Base-by-base conservation (phyloP, 2,329 filamentous ascomycete genomes). In the Xylariaceae sp. region DNA sequence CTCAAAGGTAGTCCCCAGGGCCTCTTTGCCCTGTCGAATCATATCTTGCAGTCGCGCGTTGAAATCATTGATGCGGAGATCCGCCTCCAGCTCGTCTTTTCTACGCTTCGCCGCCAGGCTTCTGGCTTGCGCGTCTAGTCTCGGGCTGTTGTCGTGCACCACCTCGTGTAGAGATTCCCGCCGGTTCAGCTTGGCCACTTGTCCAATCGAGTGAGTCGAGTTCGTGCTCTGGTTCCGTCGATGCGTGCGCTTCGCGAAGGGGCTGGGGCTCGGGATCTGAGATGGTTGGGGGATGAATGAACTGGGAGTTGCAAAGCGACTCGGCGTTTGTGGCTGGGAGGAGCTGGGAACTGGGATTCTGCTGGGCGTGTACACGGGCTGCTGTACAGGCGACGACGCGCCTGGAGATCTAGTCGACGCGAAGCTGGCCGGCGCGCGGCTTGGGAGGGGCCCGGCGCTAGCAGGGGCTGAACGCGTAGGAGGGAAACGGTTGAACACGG, bases 11-110 rank as follows among this genome's bases (percentile, higher is more conserved):
- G 87, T 88, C 2, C 86, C 91, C 19, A 99, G 73, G 1, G 94
- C 94, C 70, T 94, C 87, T 63, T 87, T 87, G 0, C 91, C 94
- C 71, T 97, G 87, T 1, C 85, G 80, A 52, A 99, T 95, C 87
- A 99, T 90, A 35, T 86, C 87, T 66, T 88, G 83, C 47, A 97
- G 74, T 63, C 88, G 84, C 47, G 83, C 79, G 67, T 94, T 95
- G 71, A 97, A 84, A 30, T 86, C 82, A 47, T 84, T 84, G 63
- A 97, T 87, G 50, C 87, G 85, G 43, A 85, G 83, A 63, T 97
- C 91, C 6, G 88, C 81, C 63, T 91, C 86, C 45, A 84, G 78
- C 64, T 96, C 90, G 55, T 88, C 87, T 49, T 83, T 81, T 29
- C 84, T 77, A 61, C 86, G 81, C 66, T 83, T 80, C n/a, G 85